A percentile compares a stretch with the other conserved stretches of the same genome.
phyloP scores from a whole-genome alignment of 73 alveolate genomes.

The Diophrys sp. region DNA sequence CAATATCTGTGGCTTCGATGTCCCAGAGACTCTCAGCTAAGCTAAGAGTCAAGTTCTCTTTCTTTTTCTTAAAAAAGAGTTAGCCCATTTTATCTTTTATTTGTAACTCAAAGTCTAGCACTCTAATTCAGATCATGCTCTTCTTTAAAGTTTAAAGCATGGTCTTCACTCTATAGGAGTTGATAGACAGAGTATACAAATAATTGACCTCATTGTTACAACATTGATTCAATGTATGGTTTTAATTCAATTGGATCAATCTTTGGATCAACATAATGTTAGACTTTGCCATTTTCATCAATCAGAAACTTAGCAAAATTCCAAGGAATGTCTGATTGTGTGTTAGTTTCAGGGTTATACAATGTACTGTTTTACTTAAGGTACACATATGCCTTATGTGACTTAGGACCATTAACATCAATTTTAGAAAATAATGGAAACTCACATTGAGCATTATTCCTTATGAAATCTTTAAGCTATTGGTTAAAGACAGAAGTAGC shows the following conservation, averaged over 20 bases:
- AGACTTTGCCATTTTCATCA: conserved; percentile 64
- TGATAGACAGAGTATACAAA: too few species aligned
- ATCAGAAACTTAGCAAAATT: conserved; percentile 76
- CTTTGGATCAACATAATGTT: not conserved
- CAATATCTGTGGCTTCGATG: conserved; percentile 60
- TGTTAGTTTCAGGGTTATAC: conserved; percentile 20
- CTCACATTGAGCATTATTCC: conserved; percentile 37
- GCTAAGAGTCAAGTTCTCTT: conserved; percentile 34
- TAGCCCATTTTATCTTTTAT: conserved; percentile 57
- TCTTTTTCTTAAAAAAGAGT: conserved; percentile 40
- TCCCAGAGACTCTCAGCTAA: conserved; percentile 53
- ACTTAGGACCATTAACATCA: conserved; percentile 72
- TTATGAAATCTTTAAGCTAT: conserved; percentile 55
- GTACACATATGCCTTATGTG: conserved; percentile 65
- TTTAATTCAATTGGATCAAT: not conserved
- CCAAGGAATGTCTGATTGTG: conserved; percentile 63
- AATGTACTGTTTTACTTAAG: conserved; percentile 58
- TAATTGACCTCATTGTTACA: conserved; percentile 1
- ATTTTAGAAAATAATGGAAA: conserved; percentile 68
- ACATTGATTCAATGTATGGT: not conserved
- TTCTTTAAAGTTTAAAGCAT: too few species aligned
- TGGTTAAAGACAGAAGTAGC: too few species aligned
- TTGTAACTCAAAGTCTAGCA: too few species aligned
- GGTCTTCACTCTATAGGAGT: too few species aligned
- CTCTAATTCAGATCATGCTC: too few species aligned